A percentile compares a stretch with the other conserved stretches of the same genome.
These are phyloP conservation scores for Cercospora brassicicola DNA, from an alignment of 2,329 filamentous ascomycete genomes.

Conservation along the genomic window DNA sequence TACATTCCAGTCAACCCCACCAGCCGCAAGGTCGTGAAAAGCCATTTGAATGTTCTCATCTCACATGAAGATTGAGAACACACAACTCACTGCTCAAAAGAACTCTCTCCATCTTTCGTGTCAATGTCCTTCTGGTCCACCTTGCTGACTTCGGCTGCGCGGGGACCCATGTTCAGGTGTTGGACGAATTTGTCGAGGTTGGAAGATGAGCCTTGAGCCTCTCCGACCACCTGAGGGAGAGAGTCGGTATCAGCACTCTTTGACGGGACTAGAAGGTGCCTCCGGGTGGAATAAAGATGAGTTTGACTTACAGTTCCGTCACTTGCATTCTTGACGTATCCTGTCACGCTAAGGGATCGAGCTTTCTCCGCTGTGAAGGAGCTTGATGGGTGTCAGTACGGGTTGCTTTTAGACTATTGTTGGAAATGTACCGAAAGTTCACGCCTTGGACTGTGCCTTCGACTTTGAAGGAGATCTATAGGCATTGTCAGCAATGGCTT, in stretches of 20 bases:
- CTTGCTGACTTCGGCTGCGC: slow-evolving; percentile 69
- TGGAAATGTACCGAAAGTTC: slow-evolving; percentile 49
- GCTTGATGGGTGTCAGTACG: slow-evolving; percentile 24
- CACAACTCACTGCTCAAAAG: slow-evolving; percentile 52
- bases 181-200: slow-evolving; percentile 69
- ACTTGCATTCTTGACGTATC: slow-evolving; percentile 48
- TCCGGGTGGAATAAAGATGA: too few relatives aligned
- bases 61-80: background rate
- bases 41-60: background rate
- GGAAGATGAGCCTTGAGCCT: slow-evolving; percentile 74
- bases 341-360: slow-evolving; percentile 46
- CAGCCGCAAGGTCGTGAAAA: background rate
- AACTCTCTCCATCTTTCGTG: slow-evolving; percentile 64
- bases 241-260: too few relatives aligned
- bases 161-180: slow-evolving; percentile 73
- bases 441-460: slow-evolving; percentile 53
- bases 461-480: slow-evolving; percentile 52
- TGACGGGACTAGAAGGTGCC: too few relatives aligned
- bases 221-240: too few relatives aligned
- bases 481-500: background rate
- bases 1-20: background rate
- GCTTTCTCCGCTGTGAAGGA: slow-evolving; percentile 49
- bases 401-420: background rate
- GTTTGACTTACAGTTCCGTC: too few relatives aligned
- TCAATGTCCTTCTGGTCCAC: slow-evolving; percentile 69